A percentile compares a stretch with the other conserved stretches of the same genome.
These are phyloP conservation scores for Sugiyamaella sp. DNA, from an alignment of 1,139 yeast genomes.

Conservation along the genomic window DNA sequence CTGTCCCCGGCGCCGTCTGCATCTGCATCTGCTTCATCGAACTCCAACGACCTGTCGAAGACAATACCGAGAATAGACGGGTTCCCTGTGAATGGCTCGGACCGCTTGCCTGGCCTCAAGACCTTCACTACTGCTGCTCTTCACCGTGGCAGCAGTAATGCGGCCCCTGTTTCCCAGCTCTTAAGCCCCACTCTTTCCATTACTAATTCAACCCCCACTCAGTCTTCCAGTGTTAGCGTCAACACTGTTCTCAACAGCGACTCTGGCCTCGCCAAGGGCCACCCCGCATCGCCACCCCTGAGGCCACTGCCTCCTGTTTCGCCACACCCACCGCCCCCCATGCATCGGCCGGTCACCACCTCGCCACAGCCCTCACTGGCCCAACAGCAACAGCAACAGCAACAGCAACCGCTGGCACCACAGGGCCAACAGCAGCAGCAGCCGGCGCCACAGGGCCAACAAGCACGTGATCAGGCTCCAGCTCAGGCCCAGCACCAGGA, in stretches of 20 bases:
- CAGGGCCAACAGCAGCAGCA: not conserved
- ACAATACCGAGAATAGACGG: not conserved
- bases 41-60: not conserved
- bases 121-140: constrained; percentile 2
- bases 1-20: not conserved
- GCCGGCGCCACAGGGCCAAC: not conserved
- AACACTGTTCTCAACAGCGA: not conserved
- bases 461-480: not conserved
- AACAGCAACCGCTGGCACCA: not conserved
- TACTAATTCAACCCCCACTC: not conserved
- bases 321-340: not conserved
- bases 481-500: too few relatives aligned
- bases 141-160: not conserved
- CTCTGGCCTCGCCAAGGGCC: not conserved
- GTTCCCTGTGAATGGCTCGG: not conserved
- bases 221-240: not conserved
- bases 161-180: constrained; percentile 10
- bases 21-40: too few relatives aligned
- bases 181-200: not conserved
- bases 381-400: not conserved
- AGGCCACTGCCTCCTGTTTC: not conserved
- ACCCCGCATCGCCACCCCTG: not conserved
- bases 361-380: not conserved
- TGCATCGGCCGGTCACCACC: too few relatives aligned
- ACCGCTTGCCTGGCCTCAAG: constrained; percentile 4